These are phyloP conservation scores for Naganishia friedmannii DNA, from an alignment of 768 basidiomycete species.

Conservation along the genomic window DNA sequence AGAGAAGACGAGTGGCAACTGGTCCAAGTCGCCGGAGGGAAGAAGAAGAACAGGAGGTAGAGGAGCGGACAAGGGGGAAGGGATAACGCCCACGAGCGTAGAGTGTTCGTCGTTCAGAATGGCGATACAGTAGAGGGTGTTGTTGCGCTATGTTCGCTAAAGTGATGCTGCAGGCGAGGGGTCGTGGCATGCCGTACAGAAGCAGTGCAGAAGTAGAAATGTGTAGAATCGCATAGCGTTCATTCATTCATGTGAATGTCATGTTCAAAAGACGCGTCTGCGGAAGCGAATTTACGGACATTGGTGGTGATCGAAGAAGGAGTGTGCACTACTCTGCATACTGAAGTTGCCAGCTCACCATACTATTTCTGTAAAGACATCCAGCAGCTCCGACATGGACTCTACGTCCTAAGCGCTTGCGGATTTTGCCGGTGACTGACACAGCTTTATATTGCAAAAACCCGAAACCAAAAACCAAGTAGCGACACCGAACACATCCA, in stretches of 20 bases:
- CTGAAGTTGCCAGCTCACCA: background rate
- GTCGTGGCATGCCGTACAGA: no score
- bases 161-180: no score
- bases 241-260: background rate
- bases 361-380: background rate
- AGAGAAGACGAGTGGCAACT: no score
- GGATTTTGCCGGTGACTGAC: no score
- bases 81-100: no score
- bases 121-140: no score
- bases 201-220: no score
- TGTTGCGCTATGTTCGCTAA: no score
- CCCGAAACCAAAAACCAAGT: background rate
- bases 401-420: background rate
- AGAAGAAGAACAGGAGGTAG: background rate
- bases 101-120: no score
- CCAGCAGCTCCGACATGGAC: background rate
- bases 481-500: background rate
- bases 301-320: background rate
- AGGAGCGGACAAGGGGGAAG: no score
- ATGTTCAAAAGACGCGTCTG: background rate
- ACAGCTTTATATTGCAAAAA: background rate
- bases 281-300: background rate
- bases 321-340: background rate
- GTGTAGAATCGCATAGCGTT: no score
- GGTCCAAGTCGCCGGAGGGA: no score